These are phyloP conservation scores for Aspergillus sergii DNA, from an alignment of 2,329 filamentous ascomycete genomes.

Conservation along the genomic window DNA sequence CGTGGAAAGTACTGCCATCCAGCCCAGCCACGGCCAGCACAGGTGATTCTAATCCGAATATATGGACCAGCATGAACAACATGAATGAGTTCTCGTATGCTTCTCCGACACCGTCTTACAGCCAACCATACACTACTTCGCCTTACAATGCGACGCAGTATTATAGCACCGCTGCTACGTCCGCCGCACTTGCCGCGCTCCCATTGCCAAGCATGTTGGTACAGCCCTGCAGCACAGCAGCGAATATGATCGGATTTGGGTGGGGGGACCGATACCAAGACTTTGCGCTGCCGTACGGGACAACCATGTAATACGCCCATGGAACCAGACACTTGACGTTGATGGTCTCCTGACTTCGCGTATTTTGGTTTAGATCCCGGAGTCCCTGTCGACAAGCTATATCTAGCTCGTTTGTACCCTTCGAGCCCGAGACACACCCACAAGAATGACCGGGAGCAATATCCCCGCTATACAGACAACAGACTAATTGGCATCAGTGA, in stretches of 20 bases:
- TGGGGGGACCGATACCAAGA: slow-evolving; percentile 81
- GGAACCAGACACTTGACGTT: slow-evolving; percentile 38
- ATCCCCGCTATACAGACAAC: slow-evolving; percentile 37
- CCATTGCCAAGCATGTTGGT: slow-evolving; percentile 85
- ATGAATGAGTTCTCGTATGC: slow-evolving; percentile 73
- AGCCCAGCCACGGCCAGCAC: slow-evolving; percentile 75
- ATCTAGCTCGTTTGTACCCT: slow-evolving; percentile 20
- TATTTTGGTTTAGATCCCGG: slow-evolving; percentile 27
- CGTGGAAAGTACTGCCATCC: slow-evolving; percentile 89
- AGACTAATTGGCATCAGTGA: slow-evolving; percentile 56
- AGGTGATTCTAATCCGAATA: slow-evolving; percentile 69
- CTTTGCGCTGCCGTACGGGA: slow-evolving; percentile 70
- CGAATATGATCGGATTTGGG: slow-evolving; percentile 76
- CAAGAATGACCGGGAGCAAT: slow-evolving; percentile 38
- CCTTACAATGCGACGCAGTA: slow-evolving; percentile 63
- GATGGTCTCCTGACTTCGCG: slow-evolving; percentile 28
- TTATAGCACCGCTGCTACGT: slow-evolving; percentile 77
- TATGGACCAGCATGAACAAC: slow-evolving; percentile 75
- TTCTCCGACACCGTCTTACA: slow-evolving; percentile 79
- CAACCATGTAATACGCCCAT: slow-evolving; percentile 67
- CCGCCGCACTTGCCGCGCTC: slow-evolving; percentile 73
- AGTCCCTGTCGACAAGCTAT: slow-evolving; percentile 19
- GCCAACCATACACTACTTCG: slow-evolving; percentile 73
- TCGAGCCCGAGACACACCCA: slow-evolving; percentile 49
- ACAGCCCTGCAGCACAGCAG: slow-evolving; percentile 77